These are phyloP conservation scores for Penicillium sp. DNA, from an alignment of 2,329 filamentous ascomycete species.

Conservation along the genomic window DNA sequence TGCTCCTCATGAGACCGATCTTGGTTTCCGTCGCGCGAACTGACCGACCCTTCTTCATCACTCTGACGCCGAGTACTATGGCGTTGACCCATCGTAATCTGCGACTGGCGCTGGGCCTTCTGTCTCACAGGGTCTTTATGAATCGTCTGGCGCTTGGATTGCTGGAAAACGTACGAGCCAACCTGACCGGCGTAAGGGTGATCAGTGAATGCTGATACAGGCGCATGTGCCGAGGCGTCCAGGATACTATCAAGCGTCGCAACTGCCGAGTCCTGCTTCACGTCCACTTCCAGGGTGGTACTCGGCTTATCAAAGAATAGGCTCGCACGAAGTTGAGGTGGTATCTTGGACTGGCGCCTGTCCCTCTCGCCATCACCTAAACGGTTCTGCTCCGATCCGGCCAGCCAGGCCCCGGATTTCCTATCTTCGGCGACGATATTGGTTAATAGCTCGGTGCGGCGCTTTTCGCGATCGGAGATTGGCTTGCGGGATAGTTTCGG, in stretches of 20 bases:
- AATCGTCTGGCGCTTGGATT: constrained; percentile 31
- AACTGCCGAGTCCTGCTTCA: constrained; percentile 78
- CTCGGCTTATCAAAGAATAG: constrained; percentile 80
- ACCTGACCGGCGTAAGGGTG: constrained; percentile 78
- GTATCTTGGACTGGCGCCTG: constrained; percentile 57
- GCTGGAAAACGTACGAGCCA: constrained; percentile 74
- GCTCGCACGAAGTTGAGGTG: constrained; percentile 85
- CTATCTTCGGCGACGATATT: constrained; percentile 59
- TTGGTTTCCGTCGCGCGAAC: constrained; percentile 18
- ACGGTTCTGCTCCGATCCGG: constrained; percentile 23
- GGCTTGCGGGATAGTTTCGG: constrained; percentile 79
- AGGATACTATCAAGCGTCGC: constrained; percentile 88
- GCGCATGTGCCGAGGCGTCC: constrained; percentile 82
- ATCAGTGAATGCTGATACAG: constrained; percentile 88
- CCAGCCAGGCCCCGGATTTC: constrained; percentile 54
- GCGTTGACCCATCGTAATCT: constrained; percentile 28
- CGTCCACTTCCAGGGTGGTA: constrained; percentile 55
- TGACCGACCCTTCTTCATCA: constrained; percentile 1
- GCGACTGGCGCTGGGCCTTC: constrained; percentile 34
- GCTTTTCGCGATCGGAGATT: constrained; percentile 64
- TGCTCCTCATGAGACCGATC: constrained; percentile 15
- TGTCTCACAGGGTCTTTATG: constrained; percentile 27
- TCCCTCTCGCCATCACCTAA: constrained; percentile 19
- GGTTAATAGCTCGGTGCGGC: constrained; percentile 72
- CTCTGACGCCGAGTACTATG: constrained; percentile 11